Conservation (phyloP, 192 early-diverging fungal species). For the Podila epicladia region DNA sequence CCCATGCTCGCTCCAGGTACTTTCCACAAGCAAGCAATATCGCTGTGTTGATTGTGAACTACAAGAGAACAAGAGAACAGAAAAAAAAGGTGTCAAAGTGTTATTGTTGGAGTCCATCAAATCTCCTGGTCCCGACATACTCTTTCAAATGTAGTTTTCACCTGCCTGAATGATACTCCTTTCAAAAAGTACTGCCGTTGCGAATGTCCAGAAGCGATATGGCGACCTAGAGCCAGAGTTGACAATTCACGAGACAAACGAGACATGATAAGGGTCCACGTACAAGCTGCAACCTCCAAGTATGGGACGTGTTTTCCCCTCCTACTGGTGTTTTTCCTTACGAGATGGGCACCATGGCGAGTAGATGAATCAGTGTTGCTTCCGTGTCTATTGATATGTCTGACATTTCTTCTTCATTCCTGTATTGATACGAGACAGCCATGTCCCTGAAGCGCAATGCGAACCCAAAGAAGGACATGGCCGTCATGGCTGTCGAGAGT, state of each 20-base stretch:
- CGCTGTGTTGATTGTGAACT: constrained; percentile 25
- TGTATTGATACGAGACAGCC: not conserved
- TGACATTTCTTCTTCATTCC: not conserved
- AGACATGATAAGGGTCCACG: too few relatives aligned
- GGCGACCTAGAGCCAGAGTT: not conserved
- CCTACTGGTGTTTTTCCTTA: not conserved
- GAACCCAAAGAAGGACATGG: not conserved
- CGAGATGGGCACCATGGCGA: constrained; percentile 1
- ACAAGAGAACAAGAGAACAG: not conserved
- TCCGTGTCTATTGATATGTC: not conserved
- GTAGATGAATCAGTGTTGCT: not conserved
- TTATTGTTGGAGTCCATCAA: too few relatives aligned
- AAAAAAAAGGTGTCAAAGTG: too few relatives aligned
- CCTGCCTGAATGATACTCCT: not conserved
- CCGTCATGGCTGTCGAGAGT: not conserved
- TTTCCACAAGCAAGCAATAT: constrained; percentile 68
- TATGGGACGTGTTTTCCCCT: not conserved
- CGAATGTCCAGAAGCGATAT: not conserved
- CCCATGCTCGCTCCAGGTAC: constrained; percentile 90
- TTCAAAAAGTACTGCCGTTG: not conserved
- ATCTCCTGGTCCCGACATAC: too few relatives aligned
- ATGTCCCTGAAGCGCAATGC: constrained; percentile 1
- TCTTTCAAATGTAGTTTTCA: not conserved
- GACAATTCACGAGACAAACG: too few relatives aligned
- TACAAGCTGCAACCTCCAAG: too few relatives aligned